Conservation (phyloP, 352 stramenopile genomes). For the Phytophthora macrochlamydospora region DNA sequence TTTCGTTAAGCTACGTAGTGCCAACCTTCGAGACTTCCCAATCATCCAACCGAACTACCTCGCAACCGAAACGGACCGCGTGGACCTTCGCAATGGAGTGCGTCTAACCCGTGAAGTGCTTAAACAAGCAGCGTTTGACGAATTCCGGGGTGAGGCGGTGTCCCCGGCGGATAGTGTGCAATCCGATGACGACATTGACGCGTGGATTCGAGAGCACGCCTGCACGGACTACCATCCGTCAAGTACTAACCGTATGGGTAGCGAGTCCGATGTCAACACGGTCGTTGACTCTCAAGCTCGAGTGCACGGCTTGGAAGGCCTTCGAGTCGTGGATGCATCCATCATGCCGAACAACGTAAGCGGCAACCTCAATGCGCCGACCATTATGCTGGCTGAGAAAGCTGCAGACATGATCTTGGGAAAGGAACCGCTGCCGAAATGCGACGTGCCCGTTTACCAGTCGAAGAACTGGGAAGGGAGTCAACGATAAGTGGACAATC, state of each 20-base stretch:
- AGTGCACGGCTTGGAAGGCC: constrained; percentile 84
- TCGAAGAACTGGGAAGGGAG: constrained; percentile 63
- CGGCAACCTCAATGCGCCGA: constrained; percentile 93
- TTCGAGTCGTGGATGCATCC: constrained; percentile 91
- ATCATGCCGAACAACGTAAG: constrained; percentile 94
- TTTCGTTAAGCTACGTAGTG: constrained; percentile 71
- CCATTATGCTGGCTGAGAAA: constrained; percentile 93
- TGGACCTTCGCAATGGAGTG: constrained; percentile 76
- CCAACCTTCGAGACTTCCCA: constrained; percentile 61
- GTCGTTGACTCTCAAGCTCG: constrained; percentile 87
- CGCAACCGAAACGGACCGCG: constrained; percentile 62
- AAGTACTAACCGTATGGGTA: constrained; percentile 88
- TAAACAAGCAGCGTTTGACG: constrained; percentile 79
- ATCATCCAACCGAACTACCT: constrained; percentile 89
- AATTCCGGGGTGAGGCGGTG: constrained; percentile 72
- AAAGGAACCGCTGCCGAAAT: constrained; percentile 58
- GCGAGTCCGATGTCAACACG: constrained; percentile 44
- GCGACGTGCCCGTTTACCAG: constrained; percentile 61
- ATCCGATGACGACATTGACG: constrained; percentile 71
- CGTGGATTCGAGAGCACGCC: constrained; percentile 76
- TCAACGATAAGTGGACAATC: constrained; percentile 45
- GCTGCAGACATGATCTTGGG: constrained; percentile 89
- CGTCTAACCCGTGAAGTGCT: constrained; percentile 82
- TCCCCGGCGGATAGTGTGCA: constrained; percentile 58
- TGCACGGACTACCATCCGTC: constrained; percentile 88